Base-by-base conservation (phyloP, 2,329 filamentous ascomycete species). In the Sarocladium brachiariae region DNA sequence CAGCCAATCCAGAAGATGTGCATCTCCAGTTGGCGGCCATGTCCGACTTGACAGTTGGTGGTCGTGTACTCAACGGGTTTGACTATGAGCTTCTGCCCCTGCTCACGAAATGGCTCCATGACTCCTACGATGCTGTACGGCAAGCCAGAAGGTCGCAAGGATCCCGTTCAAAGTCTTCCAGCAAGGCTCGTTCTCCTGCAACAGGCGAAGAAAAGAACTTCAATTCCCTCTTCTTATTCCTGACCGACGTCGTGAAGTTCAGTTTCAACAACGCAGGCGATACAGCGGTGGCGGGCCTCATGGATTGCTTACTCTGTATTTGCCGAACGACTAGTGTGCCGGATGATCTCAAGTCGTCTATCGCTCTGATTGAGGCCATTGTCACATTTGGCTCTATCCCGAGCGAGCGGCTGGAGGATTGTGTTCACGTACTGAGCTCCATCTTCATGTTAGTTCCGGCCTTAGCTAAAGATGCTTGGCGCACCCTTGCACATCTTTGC, bases 301-400 rank as follows among this genome's bases (percentile, higher is more conserved):
- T 91, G 51, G 74, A 80, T 51, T 75, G 75, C 11, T 68, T 87
- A 8, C 71, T 89, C 41, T 67, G 72, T 50, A 86, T 90, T 41
- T 89, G 85, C 65, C 77, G 81, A 63, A 80, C 76, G 57, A 89
- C 86, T 1, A 82, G 75, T 47, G 72, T 77, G 25, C 72, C 81
- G 46, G 74, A 77, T 24, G 86, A 91, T 59, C 72, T 91, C 52
- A 75, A 74, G 49, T 78, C 81, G 16, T 86, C 83, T 58, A 84
- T 89, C 57, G 70, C 74, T 47, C 77, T 89, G 46, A 76, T 90
- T 52, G 80, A 88, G 61, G 76, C 82, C 9, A 77, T 89, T 51
- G 81, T 88, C 50, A 89, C 83, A 0, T 89, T 86, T 61, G 83
- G 84, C 3, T 78, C 81, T 30, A 80, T 91, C 41, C 86, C 87